Evolutionary conservation across 495 filamentous ascomycete genomes (phyloP), one percentile per base, ranked within the genome.

Genomic region (Hypoxylon subgilvum): DNA sequence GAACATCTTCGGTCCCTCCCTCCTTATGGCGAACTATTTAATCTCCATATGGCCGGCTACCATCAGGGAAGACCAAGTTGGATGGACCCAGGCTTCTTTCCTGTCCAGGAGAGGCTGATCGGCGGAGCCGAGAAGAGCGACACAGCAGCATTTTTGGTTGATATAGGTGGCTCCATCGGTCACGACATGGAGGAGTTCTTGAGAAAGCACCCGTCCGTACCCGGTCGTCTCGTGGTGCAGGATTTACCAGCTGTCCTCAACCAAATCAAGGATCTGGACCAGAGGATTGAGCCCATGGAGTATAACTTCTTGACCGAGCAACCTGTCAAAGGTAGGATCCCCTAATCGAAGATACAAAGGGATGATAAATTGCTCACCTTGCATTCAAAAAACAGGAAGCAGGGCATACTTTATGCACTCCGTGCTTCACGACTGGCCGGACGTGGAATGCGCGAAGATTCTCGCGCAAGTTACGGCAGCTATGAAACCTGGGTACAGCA

Each of bases 111-210:
- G 23, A 55, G 32, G 1, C 61, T 81, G 1, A 38, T 73, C 14
- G 38, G 65, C 19, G 65, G 63, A 3, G 27, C 34, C 35, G 40
- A 54, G 14, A 16, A 34, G 9, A n/a, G 63, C 31, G 4, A 32
- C 14, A 19, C 16, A 6, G 43, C 52, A 10, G 17, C 72, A 10
- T 61, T 57, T 16, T 36, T 57, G 3, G 48, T 61, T 10, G 57
- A 49, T 31, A 14, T 66, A 12, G 57, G 74, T 21, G 83, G 81
- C 2, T 72, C 71, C 8, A 39, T 73, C 2, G 82, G 83, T 1
- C 77, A 84, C 21, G 79, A 86, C 52, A 59, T 84, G 0, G 43
- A 66, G 0, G 69, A 72, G n/a, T 80, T 86, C 56, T 53, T 47
- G 4, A n/a, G 28, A 1, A 65, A 74, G 19, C 64, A 66, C 38